These are phyloP conservation scores for Cladobotryum protrusum DNA, from an alignment of 2,329 filamentous ascomycete species.

Conservation along the genomic window DNA sequence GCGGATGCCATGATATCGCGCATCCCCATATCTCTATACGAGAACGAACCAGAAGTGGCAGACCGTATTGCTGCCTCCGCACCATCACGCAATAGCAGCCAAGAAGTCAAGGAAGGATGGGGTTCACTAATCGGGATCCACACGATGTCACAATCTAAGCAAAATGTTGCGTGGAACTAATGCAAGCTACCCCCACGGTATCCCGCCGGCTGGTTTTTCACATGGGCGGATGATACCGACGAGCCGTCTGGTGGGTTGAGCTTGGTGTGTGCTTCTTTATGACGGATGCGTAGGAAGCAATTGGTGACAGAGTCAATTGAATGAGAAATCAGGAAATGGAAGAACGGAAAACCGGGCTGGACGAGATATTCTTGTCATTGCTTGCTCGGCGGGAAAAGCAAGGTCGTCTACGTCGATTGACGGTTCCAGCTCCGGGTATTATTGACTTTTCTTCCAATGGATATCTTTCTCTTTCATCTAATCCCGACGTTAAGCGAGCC, in stretches of 20 bases:
- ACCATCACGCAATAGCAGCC: not conserved
- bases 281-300: no score
- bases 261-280: no score
- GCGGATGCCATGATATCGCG: not conserved
- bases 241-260: no score
- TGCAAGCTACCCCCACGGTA: no score
- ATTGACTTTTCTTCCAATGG: conserved; percentile 75
- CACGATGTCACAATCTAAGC: no score
- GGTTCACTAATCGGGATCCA: no score
- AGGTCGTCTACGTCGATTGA: conserved; percentile 39
- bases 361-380: conserved; percentile 21
- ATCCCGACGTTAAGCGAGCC: conserved; percentile 49
- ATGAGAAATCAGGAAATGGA: not conserved
- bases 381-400: conserved; percentile 25
- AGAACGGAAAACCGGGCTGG: conserved; percentile 16
- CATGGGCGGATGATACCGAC: conserved; percentile 1
- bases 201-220: not conserved
- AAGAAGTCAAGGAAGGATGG: no score
- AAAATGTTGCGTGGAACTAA: no score
- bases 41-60: not conserved
- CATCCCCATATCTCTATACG: not conserved
- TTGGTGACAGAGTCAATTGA: not conserved
- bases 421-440: conserved; percentile 57
- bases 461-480: conserved; percentile 67
- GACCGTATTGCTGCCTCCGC: not conserved